These are phyloP conservation scores for Oryza longistaminata DNA, from an alignment of 176 grass and related monocot species.

Conservation along the genomic window DNA sequence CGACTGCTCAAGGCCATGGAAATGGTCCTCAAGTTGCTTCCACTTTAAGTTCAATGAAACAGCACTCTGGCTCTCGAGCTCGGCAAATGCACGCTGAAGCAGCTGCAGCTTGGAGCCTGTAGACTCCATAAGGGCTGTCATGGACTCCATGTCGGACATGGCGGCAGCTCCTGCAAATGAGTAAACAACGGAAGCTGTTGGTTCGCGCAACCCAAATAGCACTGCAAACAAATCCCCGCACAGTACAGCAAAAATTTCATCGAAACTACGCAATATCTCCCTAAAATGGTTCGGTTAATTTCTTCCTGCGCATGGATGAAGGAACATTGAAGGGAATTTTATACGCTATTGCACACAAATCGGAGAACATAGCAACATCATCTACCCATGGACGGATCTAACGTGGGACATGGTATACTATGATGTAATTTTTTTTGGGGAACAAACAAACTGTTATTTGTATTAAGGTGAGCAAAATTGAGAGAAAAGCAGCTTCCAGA, in stretches of 20 bases:
- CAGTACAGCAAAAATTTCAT: neutral
- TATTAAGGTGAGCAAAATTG: too few species aligned
- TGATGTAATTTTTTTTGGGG: too few species aligned
- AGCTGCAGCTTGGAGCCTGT: slow-evolving; percentile 72
- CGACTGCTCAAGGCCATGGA: slow-evolving; percentile 74
- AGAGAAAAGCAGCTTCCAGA: too few species aligned
- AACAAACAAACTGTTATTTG: too few species aligned
- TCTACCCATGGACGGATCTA: too few species aligned
- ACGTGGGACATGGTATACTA: too few species aligned
- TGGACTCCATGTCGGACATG: slow-evolving; percentile 55
- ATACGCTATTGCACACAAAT: too few species aligned
- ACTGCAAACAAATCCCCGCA: neutral
- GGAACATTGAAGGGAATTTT: neutral
- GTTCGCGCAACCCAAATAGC: neutral
- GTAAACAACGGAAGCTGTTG: neutral
- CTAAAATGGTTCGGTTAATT: neutral
- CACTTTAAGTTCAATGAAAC: slow-evolving; percentile 85
- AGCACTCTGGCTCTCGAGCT: slow-evolving; percentile 66
- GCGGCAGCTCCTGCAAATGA: slow-evolving; percentile 8
- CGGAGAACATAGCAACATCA: too few species aligned
- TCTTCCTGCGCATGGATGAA: neutral
- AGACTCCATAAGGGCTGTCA: slow-evolving; percentile 70
- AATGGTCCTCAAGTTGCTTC: slow-evolving; percentile 92
- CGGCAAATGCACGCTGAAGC: slow-evolving; percentile 70
- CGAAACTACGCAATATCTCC: neutral